These are phyloP conservation scores for Picea glauca DNA, from an alignment of 75 land plant genomes.

Conservation along the genomic window DNA sequence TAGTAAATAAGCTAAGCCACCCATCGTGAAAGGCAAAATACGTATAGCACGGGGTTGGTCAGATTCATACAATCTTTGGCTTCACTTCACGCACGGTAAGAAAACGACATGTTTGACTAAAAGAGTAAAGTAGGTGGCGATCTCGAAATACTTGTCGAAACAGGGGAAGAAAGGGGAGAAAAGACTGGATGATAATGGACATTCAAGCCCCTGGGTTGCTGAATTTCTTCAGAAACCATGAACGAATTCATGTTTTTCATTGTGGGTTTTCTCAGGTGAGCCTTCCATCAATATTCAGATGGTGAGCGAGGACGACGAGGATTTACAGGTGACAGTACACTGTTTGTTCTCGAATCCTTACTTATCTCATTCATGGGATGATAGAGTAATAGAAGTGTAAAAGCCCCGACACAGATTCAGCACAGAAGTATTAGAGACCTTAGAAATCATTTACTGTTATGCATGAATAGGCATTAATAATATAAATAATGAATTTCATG, in stretches of 20 bases:
- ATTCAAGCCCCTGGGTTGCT: neutral
- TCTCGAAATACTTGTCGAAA: neutral
- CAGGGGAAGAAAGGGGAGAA: neutral
- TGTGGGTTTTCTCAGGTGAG: neutral
- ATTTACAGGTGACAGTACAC: neutral
- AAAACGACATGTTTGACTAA: conserved; percentile 2
- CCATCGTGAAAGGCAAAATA: no score
- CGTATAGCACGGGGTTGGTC: no score
- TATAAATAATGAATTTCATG: neutral
- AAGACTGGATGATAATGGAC: neutral
- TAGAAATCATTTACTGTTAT: neutral
- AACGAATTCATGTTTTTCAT: neutral
- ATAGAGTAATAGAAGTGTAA: neutral
- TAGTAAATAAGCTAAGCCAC: no score
- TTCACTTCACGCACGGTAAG: conserved; percentile 1
- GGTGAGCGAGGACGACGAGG: no score
- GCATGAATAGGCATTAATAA: neutral
- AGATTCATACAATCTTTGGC: no score
- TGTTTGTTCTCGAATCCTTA: neutral
- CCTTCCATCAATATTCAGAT: neutral
- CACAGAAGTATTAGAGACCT: neutral
- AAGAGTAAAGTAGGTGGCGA: neutral
- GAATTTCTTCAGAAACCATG: neutral
- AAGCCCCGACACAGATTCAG: neutral
- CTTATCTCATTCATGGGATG: neutral